These are phyloP conservation scores for Populus tremula DNA, from an alignment of 345 rosid genomes.

Conservation along the genomic window DNA sequence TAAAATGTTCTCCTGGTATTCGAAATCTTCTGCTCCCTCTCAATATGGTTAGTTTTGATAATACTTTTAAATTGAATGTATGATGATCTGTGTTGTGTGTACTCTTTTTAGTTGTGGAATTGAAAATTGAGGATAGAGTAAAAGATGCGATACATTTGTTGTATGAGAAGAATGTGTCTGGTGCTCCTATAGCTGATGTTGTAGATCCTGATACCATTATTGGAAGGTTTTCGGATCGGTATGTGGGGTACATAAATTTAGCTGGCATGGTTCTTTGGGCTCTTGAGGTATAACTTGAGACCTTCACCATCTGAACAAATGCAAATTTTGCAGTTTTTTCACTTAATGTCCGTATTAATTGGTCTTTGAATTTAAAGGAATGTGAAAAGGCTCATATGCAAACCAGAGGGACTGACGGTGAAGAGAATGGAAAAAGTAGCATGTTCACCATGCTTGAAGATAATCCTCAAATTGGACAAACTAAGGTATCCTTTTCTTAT, in stretches of 20 bases:
- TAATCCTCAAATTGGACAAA: constrained; percentile 28
- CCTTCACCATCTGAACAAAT: not conserved
- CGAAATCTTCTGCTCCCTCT: not conserved
- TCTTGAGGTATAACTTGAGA: constrained; percentile 24
- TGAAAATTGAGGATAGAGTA: constrained; percentile 32
- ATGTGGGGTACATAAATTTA: constrained; percentile 44
- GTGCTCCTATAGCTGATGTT: constrained; percentile 43
- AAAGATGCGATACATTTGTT: constrained; percentile 32
- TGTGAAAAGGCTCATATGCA: constrained; percentile 17
- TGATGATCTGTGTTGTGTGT: not conserved
- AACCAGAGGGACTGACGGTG: not conserved
- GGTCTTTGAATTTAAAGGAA: constrained; percentile 11
- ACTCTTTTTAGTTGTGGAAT: constrained; percentile 22
- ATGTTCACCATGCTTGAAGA: constrained; percentile 34
- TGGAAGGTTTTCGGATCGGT: constrained; percentile 31
- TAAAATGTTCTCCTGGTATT: constrained; percentile 36
- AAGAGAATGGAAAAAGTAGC: constrained; percentile 14
- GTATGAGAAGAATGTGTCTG: constrained; percentile 33
- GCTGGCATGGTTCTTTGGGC: constrained; percentile 43
- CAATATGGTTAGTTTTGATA: not conserved
- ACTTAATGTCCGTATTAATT: too few relatives aligned
- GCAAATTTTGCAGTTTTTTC: too few relatives aligned
- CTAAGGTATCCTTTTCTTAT: constrained; percentile 23
- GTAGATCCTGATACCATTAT: constrained; percentile 15
- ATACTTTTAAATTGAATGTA: not conserved